Evolutionary conservation across 345 rosid species (phyloP).

Genomic region (Bruguiera gymnorhiza): DNA sequence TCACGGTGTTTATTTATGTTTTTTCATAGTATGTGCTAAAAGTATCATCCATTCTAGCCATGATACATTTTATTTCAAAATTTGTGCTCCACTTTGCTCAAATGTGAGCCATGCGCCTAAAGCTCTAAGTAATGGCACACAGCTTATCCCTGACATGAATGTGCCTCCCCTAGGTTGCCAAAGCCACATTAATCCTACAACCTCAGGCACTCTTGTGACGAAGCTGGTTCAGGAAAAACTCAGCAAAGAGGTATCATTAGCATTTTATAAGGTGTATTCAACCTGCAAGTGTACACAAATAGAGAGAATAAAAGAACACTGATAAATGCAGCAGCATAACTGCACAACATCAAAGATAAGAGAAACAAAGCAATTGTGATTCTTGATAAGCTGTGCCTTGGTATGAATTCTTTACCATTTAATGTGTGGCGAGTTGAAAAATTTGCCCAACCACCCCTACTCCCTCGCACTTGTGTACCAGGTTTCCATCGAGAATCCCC

Average conservation of each 20-base stretch:
- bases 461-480: constrained; percentile 58
- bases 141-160: background rate
- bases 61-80: too few relatives aligned
- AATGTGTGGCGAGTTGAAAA: constrained; percentile 45
- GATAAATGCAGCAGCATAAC: constrained; percentile 15
- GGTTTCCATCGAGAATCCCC: constrained; percentile 68
- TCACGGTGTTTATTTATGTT: too few relatives aligned
- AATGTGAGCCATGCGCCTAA: too few relatives aligned
- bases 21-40: too few relatives aligned
- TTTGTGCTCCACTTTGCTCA: too few relatives aligned
- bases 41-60: too few relatives aligned
- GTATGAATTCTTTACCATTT: constrained; percentile 46
- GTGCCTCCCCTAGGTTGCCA: background rate
- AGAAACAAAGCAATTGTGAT: constrained; percentile 10
- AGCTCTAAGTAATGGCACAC: too few relatives aligned
- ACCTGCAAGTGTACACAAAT: too few relatives aligned
- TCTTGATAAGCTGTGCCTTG: constrained; percentile 4
- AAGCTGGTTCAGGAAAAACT: background rate
- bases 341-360: background rate
- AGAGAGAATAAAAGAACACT: constrained; percentile 2
- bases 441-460: constrained; percentile 52
- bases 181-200: background rate
- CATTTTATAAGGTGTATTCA: background rate
- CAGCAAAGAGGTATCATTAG: background rate
- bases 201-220: background rate